These are phyloP conservation scores for Fusarium lateritium DNA, from an alignment of 2,329 filamentous ascomycete species.

Conservation along the genomic window DNA sequence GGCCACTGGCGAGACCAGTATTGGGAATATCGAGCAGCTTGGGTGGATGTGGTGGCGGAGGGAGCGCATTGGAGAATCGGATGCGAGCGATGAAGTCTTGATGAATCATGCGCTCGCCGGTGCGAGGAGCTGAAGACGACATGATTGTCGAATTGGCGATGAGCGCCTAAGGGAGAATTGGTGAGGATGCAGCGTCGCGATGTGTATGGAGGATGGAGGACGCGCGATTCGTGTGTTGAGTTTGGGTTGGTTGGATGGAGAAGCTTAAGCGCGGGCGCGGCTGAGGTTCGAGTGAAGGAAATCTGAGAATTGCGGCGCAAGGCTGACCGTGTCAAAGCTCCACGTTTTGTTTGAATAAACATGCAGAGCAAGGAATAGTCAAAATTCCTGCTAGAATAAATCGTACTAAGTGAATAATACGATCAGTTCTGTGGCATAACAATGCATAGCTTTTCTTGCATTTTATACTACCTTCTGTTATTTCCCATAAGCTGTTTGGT, in stretches of 20 bases:
- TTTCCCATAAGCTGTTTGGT: not conserved
- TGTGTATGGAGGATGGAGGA: slow-evolving; percentile 2
- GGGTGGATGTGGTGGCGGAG: slow-evolving; percentile 92
- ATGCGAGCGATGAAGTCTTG: slow-evolving; percentile 98
- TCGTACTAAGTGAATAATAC: not conserved
- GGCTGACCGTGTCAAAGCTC: slow-evolving; percentile 44
- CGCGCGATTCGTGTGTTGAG: slow-evolving; percentile 16
- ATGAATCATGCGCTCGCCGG: slow-evolving; percentile 76
- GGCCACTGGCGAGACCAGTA: slow-evolving; percentile 85
- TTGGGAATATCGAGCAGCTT: slow-evolving; percentile 98
- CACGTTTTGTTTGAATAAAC: slow-evolving; percentile 14
- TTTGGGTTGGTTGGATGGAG: slow-evolving; percentile 25
- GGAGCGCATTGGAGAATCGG: slow-evolving; percentile 94
- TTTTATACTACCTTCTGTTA: not conserved
- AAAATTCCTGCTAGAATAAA: not conserved
- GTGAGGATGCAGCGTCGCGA: slow-evolving; percentile 9
- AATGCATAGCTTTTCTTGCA: not conserved
- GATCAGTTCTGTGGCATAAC: not conserved
- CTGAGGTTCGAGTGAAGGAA: slow-evolving; percentile 39
- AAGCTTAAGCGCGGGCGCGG: slow-evolving; percentile 45
- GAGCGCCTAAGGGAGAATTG: slow-evolving; percentile 19
- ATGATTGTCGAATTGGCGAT: slow-evolving; percentile 38
- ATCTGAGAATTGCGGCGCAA: slow-evolving; percentile 45
- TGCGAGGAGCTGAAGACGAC: slow-evolving; percentile 51
- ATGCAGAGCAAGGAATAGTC: slow-evolving; percentile 1